Percentiles rank a stretch among this genome's conserved stretches.
Evolutionary conservation across 495 filamentous ascomycete species (phyloP).

Genomic region (Xylaria curta): DNA sequence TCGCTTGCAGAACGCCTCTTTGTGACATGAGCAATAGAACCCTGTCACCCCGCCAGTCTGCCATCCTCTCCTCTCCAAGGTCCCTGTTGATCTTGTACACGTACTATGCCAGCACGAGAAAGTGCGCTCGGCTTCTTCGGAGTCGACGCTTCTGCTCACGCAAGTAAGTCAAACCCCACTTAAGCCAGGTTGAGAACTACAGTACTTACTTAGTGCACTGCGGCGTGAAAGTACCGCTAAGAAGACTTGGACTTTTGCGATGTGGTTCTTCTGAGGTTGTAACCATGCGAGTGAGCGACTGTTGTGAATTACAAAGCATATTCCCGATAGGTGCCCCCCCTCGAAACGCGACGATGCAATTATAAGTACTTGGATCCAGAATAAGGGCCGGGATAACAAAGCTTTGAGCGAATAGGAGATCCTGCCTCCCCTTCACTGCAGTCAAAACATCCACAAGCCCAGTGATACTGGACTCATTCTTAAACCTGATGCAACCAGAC

Average conservation of each 20-base stretch:
- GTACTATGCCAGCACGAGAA: constrained; percentile 1
- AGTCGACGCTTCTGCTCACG: not conserved
- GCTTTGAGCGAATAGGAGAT: constrained; percentile 2
- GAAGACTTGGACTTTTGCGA: constrained; percentile 2
- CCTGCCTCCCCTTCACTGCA: not conserved
- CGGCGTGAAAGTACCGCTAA: not conserved
- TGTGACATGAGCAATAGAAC: constrained; percentile 4
- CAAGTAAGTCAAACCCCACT: not conserved
- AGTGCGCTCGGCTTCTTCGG: constrained; percentile 7
- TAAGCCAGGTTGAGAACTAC: not conserved
- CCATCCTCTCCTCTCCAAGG: not conserved
- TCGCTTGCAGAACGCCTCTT: constrained; percentile 20
- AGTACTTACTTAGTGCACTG: no score
- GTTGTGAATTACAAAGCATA: not conserved
- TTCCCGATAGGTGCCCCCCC: not conserved
- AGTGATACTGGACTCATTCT: constrained; percentile 10
- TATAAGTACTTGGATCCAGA: constrained; percentile 1
- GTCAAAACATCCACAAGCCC: not conserved
- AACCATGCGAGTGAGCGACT: not conserved
- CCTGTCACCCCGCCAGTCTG: constrained; percentile 22
- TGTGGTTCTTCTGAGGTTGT: not conserved
- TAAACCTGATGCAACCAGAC: constrained; percentile 12
- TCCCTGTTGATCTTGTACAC: constrained; percentile 14
- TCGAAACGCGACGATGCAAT: not conserved
- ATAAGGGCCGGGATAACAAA: constrained; percentile 5